phyloP scores from a whole-genome alignment of 2,329 filamentous ascomycete genomes.

The Biscogniauxia sp. region DNA sequence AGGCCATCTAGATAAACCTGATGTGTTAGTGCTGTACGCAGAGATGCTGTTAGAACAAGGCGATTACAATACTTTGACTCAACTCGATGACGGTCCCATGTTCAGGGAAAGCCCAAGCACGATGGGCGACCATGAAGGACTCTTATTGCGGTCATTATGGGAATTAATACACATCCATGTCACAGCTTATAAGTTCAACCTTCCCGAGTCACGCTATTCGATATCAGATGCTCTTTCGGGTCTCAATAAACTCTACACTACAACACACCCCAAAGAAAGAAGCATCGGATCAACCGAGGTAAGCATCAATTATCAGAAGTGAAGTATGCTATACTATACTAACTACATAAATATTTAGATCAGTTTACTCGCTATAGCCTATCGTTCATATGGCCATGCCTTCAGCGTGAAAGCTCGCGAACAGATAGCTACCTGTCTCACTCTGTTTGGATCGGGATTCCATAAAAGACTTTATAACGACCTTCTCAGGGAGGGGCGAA shows the following conservation, averaged over 20 bases:
- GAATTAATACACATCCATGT: conserved; percentile 14
- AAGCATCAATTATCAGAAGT: not conserved
- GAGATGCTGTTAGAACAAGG: conserved; percentile 29
- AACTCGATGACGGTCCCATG: conserved; percentile 15
- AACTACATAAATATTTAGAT: conserved; percentile 1
- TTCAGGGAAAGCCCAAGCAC: conserved; percentile 1
- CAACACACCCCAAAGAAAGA: not conserved
- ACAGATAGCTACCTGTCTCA: too few relatives aligned
- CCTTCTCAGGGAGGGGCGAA: too few relatives aligned
- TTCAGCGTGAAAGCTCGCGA: too few relatives aligned
- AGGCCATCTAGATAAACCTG: conserved; percentile 23
- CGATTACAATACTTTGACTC: conserved; percentile 21
- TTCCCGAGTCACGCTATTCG: conserved; percentile 3
- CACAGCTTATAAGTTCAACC: conserved; percentile 7
- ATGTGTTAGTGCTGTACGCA: conserved; percentile 27
- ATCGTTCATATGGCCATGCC: not conserved
- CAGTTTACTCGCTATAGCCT: not conserved
- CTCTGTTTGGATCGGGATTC: too few relatives aligned
- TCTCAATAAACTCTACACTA: not conserved
- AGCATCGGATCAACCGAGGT: conserved; percentile 16
- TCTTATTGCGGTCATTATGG: conserved; percentile 16
- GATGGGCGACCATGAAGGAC: conserved; percentile 3
- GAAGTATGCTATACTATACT: too few relatives aligned
- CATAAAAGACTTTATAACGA: too few relatives aligned
- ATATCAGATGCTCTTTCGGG: conserved; percentile 2